Base-by-base conservation (phyloP, 2,329 filamentous ascomycete species). In the Aureobasidium sp. region DNA sequence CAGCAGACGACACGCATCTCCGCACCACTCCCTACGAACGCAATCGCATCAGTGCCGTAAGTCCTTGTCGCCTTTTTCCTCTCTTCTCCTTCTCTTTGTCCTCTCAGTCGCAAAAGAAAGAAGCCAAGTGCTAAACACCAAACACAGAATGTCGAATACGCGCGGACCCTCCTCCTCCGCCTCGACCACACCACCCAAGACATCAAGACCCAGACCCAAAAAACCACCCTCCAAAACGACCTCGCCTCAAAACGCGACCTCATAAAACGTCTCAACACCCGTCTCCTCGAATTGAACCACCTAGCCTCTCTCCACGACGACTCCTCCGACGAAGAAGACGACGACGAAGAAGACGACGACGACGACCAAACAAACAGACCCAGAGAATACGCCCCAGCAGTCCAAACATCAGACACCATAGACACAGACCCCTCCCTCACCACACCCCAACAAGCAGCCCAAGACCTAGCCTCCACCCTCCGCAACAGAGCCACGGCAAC, bases 201-300 rank as follows among this genome's bases (percentile, higher is more conserved):
- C n/a, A 74, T 85, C 64, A 85, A 85, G 69, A 75, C 21, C 9
- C 81, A 33, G 80, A 81, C 60, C 71, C 78, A 5, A 82, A 82
- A 84, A 66, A 78, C 84, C 63, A 81, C 86, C 61, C 70, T 81
- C 19, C 86, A 90, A 71, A 73, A 76, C 23, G 84, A 88, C 63
- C 76, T 93, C 33, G 79, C 82, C 62, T 74, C 75, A 45, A 88
- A 89, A 67, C 81, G 86, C 61, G 84, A 88, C 37, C 70, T 83
- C 5, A 78, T 91, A 55, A 87, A 89, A 66, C 77, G 81, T 58
- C 73, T 93, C 43, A 77, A 82, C 45, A 84, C 89, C 65, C 78
- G 86, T 38, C 72, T 93, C 63, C 77, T 84, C 61, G 88, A 92
- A 67, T 70, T 91, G 10, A 81, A 85, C 66, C 83, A 89, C 65